Evolutionary conservation across 2,329 filamentous ascomycete species (phyloP).

Genomic region (Salinomyces thailandicus): DNA sequence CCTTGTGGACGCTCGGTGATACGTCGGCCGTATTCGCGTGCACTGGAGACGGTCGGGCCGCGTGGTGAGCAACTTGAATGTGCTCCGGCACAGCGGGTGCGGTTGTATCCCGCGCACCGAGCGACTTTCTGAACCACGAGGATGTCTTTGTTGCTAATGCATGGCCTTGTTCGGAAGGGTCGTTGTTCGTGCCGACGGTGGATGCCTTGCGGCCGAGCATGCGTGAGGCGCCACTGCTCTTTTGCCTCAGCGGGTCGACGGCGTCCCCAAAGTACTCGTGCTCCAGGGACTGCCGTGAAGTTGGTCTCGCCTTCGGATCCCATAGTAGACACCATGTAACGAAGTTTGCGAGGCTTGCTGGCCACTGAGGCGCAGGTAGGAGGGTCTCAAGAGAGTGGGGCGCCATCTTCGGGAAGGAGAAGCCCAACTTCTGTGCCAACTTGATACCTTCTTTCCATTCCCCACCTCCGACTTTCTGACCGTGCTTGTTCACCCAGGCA

Average conservation of each 20-base stretch:
- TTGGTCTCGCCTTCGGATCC: constrained; percentile 88
- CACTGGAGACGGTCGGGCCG: constrained; percentile 33
- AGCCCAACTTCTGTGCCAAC: constrained; percentile 88
- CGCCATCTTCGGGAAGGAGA: constrained; percentile 98
- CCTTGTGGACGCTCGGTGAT: constrained; percentile 36
- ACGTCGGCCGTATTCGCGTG: constrained; percentile 36
- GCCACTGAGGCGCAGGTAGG: constrained; percentile 84
- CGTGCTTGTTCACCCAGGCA: constrained; percentile 93
- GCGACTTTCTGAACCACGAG: constrained; percentile 88
- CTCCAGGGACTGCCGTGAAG: constrained; percentile 82
- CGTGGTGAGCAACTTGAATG: constrained; percentile 29
- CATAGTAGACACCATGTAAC: constrained; percentile 99
- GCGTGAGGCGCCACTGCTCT: constrained; percentile 75
- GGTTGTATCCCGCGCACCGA: constrained; percentile 69
- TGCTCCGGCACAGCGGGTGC: constrained; percentile 48
- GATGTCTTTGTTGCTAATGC: constrained; percentile 67
- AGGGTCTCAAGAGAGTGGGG: constrained; percentile 95
- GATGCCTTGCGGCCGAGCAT: constrained; percentile 85
- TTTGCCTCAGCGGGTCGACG: constrained; percentile 82
- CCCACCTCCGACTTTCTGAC: constrained; percentile 77
- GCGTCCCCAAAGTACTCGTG: constrained; percentile 94
- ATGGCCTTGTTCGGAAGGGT: constrained; percentile 48
- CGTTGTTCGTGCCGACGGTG: constrained; percentile 60
- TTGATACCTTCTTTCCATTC: constrained; percentile 95
- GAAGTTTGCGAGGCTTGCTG: constrained; percentile 73